Evolutionary conservation across 192 early-diverging fungal species (phyloP), one percentile per base, ranked within the genome.

Genomic region (Coemansia sp.): DNA sequence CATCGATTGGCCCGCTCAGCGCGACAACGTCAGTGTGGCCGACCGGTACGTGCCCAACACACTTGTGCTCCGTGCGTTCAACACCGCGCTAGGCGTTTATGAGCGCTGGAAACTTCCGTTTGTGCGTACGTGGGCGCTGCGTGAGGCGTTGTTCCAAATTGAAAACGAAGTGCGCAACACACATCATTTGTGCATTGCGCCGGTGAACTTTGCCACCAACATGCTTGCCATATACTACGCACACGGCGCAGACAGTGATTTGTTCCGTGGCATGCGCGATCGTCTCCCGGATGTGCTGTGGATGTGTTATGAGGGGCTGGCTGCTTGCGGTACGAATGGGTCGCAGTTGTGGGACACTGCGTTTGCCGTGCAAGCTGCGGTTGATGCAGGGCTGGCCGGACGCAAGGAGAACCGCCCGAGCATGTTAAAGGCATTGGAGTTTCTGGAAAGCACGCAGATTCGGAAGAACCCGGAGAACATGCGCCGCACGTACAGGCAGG

Each of bases 281-380:
- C 85, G 90, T 22, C 78, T 89, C 43, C 77, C 82, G 20, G 97
- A 99, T 57, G 94, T 93, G 57, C 83, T 98, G 85, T 99, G 95
- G 94, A 88, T 98, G 87, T 85, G 88, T 53, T 60, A 74, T 22
- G 88, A 91, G 62, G 97, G 97, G 2, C 87, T 99, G 89, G 90
- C 93, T 75, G 91, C 92, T 79, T 93, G 92, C 67, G 95, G 95
- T 10, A 99, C 97, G 14, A 97, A 99, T 61, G 97, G 97, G 11
- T 92, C 89, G 57, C 97, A 99, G 73, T 76, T 98, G 37, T 99
- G 97, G 97, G 97, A 99, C 74, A 89, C 93, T 2, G 86, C 93
- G 1, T 92, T 97, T 77, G 75, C 86, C 35, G 88, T 88, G 32
- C 95, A 97, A 67, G 97, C 95, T 0, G 72, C 85, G 2, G 81